Evolutionary conservation across 768 basidiomycete genomes (phyloP), one percentile per base, ranked within the genome.

Genomic region (Boletellus emodensis): DNA sequence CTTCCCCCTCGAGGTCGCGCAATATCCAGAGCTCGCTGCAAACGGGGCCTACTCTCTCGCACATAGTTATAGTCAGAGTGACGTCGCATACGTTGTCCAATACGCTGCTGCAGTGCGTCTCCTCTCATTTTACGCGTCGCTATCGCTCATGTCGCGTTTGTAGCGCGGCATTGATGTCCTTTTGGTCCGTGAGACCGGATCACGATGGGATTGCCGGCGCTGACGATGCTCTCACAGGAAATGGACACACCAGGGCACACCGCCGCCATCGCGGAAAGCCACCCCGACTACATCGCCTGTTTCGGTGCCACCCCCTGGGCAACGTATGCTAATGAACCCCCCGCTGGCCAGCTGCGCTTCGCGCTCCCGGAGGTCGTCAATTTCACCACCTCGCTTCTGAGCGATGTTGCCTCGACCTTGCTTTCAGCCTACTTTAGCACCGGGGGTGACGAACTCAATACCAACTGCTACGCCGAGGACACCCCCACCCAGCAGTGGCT

Each of bases 171-270:
- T 92, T 26, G 87, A 90, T 44, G 79, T 90, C 4, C 58, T 90
- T 20, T 33, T 83, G 56, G 77, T 78, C 33, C 11, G 65, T 53
- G 33, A n/a, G 2, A 9, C 17, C 5, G 12, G 3, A 36, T 24
- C 3, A 11, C 0, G 3, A 20, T 32, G 0, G 3, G 24, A 13
- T 30, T 7, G 4, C 13, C 18, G 3, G 8, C 10, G 12, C n/a
- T 55, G 34, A 52, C 36, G 3, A 4, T 32, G 11, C 7, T 32
- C 26, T 12, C 3, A n/a, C 48, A 84, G 80, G 90, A 92, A 72
- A 79, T 93, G 44, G 92, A 92, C 62, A 87, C 79, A 2, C 91
- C 92, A 0, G 91, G 90, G 1, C 92, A 93, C 65, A 89, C 89
- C 2, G 74, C 84, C 1, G 68, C 74, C 28, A 85, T 94, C 35